A percentile compares a stretch with the other conserved stretches of the same genome.
Conservation (phyloP, 768 basidiomycete species). For the Trametes gibbosa region DNA sequence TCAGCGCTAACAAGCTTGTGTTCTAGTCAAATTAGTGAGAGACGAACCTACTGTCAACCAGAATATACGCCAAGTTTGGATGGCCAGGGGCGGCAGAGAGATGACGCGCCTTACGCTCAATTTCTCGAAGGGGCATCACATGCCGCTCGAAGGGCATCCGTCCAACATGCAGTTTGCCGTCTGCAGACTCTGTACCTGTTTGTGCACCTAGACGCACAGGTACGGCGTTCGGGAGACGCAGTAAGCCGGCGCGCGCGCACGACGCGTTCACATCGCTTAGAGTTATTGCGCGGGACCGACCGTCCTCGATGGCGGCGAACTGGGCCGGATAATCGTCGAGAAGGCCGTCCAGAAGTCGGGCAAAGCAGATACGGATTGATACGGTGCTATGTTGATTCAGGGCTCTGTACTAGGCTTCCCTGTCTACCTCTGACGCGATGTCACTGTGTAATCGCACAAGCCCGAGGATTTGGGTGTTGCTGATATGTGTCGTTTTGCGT, state of each 20-base stretch:
- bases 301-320: neutral
- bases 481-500: too few relatives aligned
- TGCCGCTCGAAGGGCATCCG: neutral
- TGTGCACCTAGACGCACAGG: neutral
- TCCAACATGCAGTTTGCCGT: neutral
- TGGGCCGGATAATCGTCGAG: neutral
- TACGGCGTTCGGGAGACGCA: neutral
- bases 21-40: slow-evolving; percentile 1
- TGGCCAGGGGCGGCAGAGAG: neutral
- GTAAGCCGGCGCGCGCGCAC: neutral
- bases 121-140: too few relatives aligned
- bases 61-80: neutral
- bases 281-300: neutral
- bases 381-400: neutral
- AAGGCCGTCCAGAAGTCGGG: neutral
- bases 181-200: neutral
- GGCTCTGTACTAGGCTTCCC: neutral
- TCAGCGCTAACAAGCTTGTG: neutral
- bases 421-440: neutral
- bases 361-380: neutral
- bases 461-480: too few relatives aligned
- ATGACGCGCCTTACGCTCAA: neutral
- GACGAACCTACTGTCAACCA: neutral
- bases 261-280: slow-evolving; percentile 2
- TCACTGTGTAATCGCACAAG: too few relatives aligned